A percentile compares a stretch with the other conserved stretches of the same genome.
Conservation (phyloP, 23 red algal species). For the Gracilaria caudata region DNA sequence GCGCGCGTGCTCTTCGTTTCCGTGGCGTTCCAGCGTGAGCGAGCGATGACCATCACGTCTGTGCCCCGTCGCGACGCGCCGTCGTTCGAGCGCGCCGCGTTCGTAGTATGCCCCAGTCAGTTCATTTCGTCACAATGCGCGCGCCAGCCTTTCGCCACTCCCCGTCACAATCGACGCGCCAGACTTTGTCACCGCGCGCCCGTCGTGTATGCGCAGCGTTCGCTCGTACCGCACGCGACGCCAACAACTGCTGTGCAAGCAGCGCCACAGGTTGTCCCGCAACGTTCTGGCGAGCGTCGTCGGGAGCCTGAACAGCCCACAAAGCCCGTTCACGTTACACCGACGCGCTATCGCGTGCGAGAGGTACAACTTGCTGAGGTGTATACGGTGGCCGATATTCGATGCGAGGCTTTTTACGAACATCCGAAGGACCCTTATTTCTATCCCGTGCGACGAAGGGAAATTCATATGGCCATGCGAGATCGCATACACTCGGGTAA, state of each 20-base stretch:
- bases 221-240: not conserved
- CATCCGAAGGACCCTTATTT: constrained; percentile 50
- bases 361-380: constrained; percentile 38
- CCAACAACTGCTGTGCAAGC: not conserved
- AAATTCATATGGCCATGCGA: constrained; percentile 66
- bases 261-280: not conserved
- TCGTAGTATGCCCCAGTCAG: not conserved
- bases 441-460: constrained; percentile 57
- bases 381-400: constrained; percentile 72
- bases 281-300: not conserved
- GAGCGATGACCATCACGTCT: too few relatives aligned
- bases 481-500: constrained; percentile 48
- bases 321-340: constrained; percentile 7
- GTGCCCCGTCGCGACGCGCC: too few relatives aligned
- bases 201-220: not conserved
- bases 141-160: not conserved
- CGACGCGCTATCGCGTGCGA: constrained; percentile 38
- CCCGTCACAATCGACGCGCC: not conserved
- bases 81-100: too few relatives aligned
- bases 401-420: constrained; percentile 66
- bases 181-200: not conserved
- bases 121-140: not conserved
- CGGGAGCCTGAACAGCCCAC: not conserved
- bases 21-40: too few relatives aligned
- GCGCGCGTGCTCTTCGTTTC: too few relatives aligned